Base-by-base conservation (phyloP, 2,329 filamentous ascomycete species). In the Byssochlamys sp. region DNA sequence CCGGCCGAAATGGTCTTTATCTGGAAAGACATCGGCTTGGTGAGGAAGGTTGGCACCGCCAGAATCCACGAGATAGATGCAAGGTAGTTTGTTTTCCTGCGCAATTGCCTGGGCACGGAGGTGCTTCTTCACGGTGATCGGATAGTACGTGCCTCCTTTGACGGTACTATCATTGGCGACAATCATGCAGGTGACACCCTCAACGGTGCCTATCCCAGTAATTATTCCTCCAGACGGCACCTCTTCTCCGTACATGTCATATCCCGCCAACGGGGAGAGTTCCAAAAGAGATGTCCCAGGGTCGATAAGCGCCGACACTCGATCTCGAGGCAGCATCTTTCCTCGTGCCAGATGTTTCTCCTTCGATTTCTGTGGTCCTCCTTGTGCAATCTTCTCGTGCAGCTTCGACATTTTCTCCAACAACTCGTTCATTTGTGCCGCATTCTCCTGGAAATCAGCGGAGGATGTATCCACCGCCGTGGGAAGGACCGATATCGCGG, bases 51-150 rank as follows among this genome's bases (percentile, higher is more conserved):
- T 96, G 58, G 91, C 94, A 62, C 92, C 92, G 52, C 94, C 92
- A 4, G 91, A 96, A 72, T 99, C 92, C 57, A 97, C 94, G 26
- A 99, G 82, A 75, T 97, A 99, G 71, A 99, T 89, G 73, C 92
- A 97, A 0, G 85, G 85, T 9, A 88, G 72, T 59, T 75, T 86
- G 73, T 97, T 97, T 72, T 97, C 90, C 63, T 89, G 84, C 0
- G 92, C 92, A 62, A 97, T 88, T 28, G 88, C 86, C 73, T 99
- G 94, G 3, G 92, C 92, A 61, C 92, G 84, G 14, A 97, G 79
- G 73, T 97, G 94, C 80, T 99, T 99, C 79, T 96, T 96, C 59
- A 97, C 90, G 0, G 92, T 99, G 65, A 97, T 90, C 1, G 92
- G 92, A 70, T 92, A 97, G 76, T 99, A 99, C 1, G 92, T 95